Percentiles rank a stretch among this genome's conserved stretches.
These are phyloP conservation scores for Pleurotus giganteus DNA, from an alignment of 768 basidiomycete species.

Conservation along the genomic window DNA sequence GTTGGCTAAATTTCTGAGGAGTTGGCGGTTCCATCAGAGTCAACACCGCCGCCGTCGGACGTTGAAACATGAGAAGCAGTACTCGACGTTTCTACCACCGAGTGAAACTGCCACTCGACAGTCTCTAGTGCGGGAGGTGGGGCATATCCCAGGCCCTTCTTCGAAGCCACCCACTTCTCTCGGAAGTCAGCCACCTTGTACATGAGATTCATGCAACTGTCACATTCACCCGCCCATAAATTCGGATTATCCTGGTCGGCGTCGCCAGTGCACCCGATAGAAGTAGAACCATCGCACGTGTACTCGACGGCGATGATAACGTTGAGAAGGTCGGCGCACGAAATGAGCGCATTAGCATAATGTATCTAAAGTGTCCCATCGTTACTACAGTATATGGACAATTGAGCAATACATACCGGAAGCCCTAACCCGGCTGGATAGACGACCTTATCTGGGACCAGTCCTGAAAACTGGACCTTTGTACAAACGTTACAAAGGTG, in stretches of 20 bases:
- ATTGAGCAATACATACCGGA: background rate
- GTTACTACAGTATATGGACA: background rate
- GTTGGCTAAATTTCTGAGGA: slow-evolving; percentile 1
- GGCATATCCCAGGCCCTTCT: background rate
- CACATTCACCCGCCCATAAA: slow-evolving; percentile 5
- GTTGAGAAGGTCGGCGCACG: background rate
- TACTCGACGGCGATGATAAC: slow-evolving; percentile 6
- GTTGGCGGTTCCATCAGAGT: slow-evolving; percentile 1
- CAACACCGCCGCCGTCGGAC: slow-evolving; percentile 1
- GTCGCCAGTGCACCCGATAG: background rate
- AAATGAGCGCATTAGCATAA: background rate
- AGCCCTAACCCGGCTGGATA: slow-evolving; percentile 1
- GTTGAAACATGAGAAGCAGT: slow-evolving; percentile 10
- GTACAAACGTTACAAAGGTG: slow-evolving; percentile 6
- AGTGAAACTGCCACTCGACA: slow-evolving; percentile 6
- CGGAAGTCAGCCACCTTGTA: slow-evolving; percentile 2
- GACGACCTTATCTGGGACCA: background rate
- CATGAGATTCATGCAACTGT: slow-evolving; percentile 9
- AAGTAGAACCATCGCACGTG: slow-evolving; percentile 1
- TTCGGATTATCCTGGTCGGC: slow-evolving; percentile 1
- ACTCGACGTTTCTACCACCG: slow-evolving; percentile 4
- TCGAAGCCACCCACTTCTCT: slow-evolving; percentile 7
- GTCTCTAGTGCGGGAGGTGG: slow-evolving; percentile 6
- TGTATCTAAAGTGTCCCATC: background rate
- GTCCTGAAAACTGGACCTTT: slow-evolving; percentile 3